Evolutionary conservation across 2,329 filamentous ascomycete species (phyloP), one percentile per base, ranked within the genome.

Genomic region (Ceratocystis alfenasii): DNA sequence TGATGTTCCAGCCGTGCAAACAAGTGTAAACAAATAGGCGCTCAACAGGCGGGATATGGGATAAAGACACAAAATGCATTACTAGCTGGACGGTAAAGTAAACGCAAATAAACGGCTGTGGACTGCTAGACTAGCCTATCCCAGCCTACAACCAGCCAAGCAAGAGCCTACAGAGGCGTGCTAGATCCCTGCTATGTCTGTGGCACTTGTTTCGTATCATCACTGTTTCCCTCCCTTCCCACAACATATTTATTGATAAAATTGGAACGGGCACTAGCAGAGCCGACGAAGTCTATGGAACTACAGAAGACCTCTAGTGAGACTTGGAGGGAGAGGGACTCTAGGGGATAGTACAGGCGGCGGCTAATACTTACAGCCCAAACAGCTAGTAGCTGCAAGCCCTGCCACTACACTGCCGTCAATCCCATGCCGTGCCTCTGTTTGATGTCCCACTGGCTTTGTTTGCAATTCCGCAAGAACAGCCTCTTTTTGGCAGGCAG

Each of bases 201-300:
- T 63, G 55, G 62, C 66, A 67, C 30, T 66, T 44, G 59, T 45
- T 20, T 65, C 36, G 66, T 65, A 45, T 67, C 66, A 67, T 62
- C 41, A 60, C 22, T 64, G 50, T 66, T 60, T 66, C 65, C 65
- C 50, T 63, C 65, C 65, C 33, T 59, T 59, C 55, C 28, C 28
- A n/a, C 55, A 36, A 28, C 22, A 53, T 25, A 25, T 25, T 53
- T 25, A 6, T 53, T 25, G 20, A 53, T 53, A 5, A 41, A 12
- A 53, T 53, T 53, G 48, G 48, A 28, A 53, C 48, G 48, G 48
- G 2, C 22, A 53, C 4, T 15, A 25, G 8, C 22, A 53, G 48
- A 53, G 48, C 48, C 48, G 22, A 28, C 10, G 8, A 28, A 28
- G 12, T 22, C 20, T 53, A 53, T 15, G 2, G 48, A 53, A 28